Conservation (phyloP, 257 asterid genomes). For the Petunia axillaris region DNA sequence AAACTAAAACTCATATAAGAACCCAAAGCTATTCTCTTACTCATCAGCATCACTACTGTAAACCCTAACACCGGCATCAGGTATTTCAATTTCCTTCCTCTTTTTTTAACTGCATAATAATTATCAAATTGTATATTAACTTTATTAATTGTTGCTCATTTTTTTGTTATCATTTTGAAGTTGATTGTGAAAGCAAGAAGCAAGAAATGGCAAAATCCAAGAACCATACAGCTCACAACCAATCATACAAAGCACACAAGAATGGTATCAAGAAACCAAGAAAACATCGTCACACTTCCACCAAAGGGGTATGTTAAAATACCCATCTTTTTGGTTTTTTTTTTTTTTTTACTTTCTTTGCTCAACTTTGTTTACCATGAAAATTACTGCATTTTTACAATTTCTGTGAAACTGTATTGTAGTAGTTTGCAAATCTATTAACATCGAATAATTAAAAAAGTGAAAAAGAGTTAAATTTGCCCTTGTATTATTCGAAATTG, state of each 20-base stretch:
- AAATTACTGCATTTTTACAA: accelerated
- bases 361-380: neutral
- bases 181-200: slow-evolving; percentile 25
- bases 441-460: no score
- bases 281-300: slow-evolving; percentile 73
- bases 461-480: no score
- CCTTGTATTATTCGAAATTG: no score
- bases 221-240: slow-evolving; percentile 95
- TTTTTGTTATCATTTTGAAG: neutral
- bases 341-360: neutral
- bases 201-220: slow-evolving; percentile 81
- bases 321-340: neutral
- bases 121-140: neutral
- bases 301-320: slow-evolving; percentile 66
- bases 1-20: neutral
- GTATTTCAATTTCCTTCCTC: neutral
- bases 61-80: neutral
- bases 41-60: neutral
- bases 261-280: slow-evolving; percentile 92
- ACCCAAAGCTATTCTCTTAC: neutral
- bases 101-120: neutral
- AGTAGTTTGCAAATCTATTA: no score
- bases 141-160: neutral
- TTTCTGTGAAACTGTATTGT: neutral
- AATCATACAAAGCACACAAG: slow-evolving; percentile 84